Conservation (phyloP, 2,329 filamentous ascomycete genomes). For the Claviceps fusiformis region DNA sequence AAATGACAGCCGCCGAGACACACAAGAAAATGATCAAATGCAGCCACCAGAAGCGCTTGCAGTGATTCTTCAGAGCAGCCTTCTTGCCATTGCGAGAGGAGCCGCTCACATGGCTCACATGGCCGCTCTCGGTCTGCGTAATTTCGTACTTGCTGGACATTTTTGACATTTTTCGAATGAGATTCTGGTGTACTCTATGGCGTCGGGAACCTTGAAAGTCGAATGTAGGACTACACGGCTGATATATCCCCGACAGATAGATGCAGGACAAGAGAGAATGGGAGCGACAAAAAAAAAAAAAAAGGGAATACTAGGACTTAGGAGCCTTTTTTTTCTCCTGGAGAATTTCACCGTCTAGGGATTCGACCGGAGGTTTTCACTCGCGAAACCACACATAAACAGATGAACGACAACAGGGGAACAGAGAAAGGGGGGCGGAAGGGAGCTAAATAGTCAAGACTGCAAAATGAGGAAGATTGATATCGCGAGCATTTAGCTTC, state of each 20-base stretch:
- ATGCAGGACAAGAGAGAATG: not conserved
- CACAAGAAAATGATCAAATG: slow-evolving; percentile 37
- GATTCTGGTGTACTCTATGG: not conserved
- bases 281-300: too few relatives aligned
- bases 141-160: slow-evolving; percentile 27
- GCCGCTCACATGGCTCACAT: not conserved
- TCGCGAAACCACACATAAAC: not conserved
- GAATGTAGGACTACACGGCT: not conserved
- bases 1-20: slow-evolving; percentile 40
- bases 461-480: not conserved
- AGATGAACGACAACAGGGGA: not conserved
- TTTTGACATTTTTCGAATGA: slow-evolving; percentile 4
- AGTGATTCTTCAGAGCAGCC: slow-evolving; percentile 31
- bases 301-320: too few relatives aligned
- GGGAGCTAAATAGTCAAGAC: not conserved
- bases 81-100: slow-evolving; percentile 19
- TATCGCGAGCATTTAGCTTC: slow-evolving; percentile 5
- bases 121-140: slow-evolving; percentile 21
- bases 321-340: not conserved
- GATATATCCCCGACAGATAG: not conserved
- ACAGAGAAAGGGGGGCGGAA: not conserved
- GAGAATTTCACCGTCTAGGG: not conserved
- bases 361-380: not conserved
- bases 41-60: slow-evolving; percentile 47
- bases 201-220: not conserved